Evolutionary conservation across 202 grass and related monocot genomes (phyloP).

Genomic region (Carex sylvatica): DNA sequence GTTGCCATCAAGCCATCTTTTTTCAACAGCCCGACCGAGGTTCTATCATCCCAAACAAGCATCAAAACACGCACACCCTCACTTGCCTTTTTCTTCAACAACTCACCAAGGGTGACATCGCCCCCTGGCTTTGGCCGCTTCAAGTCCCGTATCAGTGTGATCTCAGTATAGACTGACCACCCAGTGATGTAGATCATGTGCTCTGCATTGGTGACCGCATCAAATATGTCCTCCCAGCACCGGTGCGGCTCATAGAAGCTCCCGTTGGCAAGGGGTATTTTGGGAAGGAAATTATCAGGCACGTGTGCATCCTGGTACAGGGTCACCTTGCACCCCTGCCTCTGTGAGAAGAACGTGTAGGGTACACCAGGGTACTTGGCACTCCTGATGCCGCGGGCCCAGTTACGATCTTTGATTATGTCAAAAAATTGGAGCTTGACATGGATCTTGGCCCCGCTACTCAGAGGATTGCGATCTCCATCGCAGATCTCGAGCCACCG

Average conservation of each 20-base stretch:
- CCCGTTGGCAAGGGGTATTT: slow-evolving; percentile 79
- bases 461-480: slow-evolving; percentile 32
- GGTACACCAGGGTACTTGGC: slow-evolving; percentile 66
- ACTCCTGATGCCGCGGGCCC: slow-evolving; percentile 49
- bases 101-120: slow-evolving; percentile 68
- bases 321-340: slow-evolving; percentile 78
- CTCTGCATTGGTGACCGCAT: slow-evolving; percentile 69
- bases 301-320: slow-evolving; percentile 92
- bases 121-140: slow-evolving; percentile 48
- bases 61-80: slow-evolving; percentile 83
- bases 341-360: slow-evolving; percentile 93
- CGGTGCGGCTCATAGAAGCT: slow-evolving; percentile 43
- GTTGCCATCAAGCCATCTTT: slow-evolving; percentile 72
- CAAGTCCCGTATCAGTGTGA: slow-evolving; percentile 56
- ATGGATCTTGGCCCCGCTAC: slow-evolving; percentile 53
- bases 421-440: slow-evolving; percentile 69
- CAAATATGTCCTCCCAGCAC: slow-evolving; percentile 98
- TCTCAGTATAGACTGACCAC: slow-evolving; percentile 90
- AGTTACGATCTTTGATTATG: slow-evolving; percentile 47
- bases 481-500: slow-evolving; percentile 60
- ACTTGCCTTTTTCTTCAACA: slow-evolving; percentile 86
- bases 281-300: slow-evolving; percentile 76
- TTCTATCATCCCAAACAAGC: slow-evolving; percentile 97
- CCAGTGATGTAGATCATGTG: slow-evolving; percentile 89
- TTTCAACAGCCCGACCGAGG: slow-evolving; percentile 65